phyloP scores from a whole-genome alignment of 2,329 filamentous ascomycete genomes.

The Pseudomassariella vexata region DNA sequence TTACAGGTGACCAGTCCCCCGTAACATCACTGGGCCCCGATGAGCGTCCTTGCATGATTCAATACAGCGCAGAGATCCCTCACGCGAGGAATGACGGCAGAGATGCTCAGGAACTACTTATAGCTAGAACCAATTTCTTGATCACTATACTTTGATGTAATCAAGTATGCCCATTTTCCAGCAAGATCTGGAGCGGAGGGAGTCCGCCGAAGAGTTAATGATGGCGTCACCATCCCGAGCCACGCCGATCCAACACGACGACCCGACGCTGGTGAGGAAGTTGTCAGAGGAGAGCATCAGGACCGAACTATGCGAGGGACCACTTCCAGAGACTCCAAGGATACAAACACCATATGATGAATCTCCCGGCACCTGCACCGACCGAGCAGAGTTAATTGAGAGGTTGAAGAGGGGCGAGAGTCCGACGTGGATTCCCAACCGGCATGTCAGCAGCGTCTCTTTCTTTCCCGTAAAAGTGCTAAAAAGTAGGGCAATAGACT shows the following conservation, averaged over 20 bases:
- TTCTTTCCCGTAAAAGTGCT: too few relatives aligned
- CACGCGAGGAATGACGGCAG: too few relatives aligned
- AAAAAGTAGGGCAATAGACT: conserved; percentile 3
- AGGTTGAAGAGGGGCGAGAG: conserved; percentile 74
- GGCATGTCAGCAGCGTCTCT: conserved; percentile 32
- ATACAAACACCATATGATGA: conserved; percentile 25
- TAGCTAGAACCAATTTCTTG: too few relatives aligned
- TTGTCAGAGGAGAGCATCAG: conserved; percentile 56
- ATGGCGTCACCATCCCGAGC: conserved; percentile 17
- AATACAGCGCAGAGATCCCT: too few relatives aligned
- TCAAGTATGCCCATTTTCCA: conserved; percentile 53
- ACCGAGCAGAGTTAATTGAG: conserved; percentile 76
- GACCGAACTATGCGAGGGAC: conserved; percentile 57
- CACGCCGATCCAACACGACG: conserved; percentile 1
- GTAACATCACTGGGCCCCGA: too few relatives aligned
- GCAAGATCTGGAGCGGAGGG: conserved; percentile 37
- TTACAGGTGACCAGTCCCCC: too few relatives aligned
- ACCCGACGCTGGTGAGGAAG: conserved; percentile 22
- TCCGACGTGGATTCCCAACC: conserved; percentile 65
- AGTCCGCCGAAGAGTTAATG: conserved; percentile 16
- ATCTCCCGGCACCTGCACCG: conserved; percentile 34
- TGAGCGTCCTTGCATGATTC: too few relatives aligned
- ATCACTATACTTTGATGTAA: conserved; percentile 8
- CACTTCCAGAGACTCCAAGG: conserved; percentile 36
- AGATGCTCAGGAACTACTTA: too few relatives aligned